Evolutionary conservation across 2,329 filamentous ascomycete genomes (phyloP), one percentile per base, ranked within the genome.

Genomic region (Monilinia polystroma): DNA sequence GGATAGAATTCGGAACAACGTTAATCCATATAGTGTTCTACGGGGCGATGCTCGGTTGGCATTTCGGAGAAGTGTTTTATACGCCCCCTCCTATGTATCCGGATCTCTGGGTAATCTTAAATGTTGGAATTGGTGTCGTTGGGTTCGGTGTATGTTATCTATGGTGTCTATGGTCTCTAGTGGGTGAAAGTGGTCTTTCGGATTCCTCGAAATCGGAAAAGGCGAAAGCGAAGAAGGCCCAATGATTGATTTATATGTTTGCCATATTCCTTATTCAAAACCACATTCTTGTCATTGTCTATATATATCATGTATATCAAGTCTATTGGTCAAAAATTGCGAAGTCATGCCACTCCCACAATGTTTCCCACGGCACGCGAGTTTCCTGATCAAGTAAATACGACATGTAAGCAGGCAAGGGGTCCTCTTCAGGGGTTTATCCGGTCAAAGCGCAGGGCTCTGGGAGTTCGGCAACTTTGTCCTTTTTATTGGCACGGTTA

Each of bases 61-160:
- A 99, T 77, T 78, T 91, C 16, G 80, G 87, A 0, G 92, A 97
- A 72, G 84, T 84, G 1, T 87, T 87, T 68, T 79, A 93, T 0
- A 69, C 78, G 12, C 88, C 93, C 18, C 93, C 94, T 5, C 73
- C 80, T 0, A 83, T 84, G 67, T 97, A 96, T 79, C 95, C 95
- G 0, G 95, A 99, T 79, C 80, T 99, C 1, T 99, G 94, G 94
- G 89, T 96, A 3, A 93, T 99, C 3, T 84, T 88, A 16, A 99
- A 99, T 74, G 93, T 95, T 11, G 87, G 92, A 23, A 79, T 98
- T 29, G 95, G 95, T 10, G 91, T 91, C 29, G 88, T 86, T 4
- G 95, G 92, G 0, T 99, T 98, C 76, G 85, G 85, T 0, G 79
- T 96, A 45, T 96, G 93, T 78, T 98, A 97, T 77, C 75, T 95